A percentile compares a stretch with the other conserved stretches of the same genome.
Evolutionary conservation across 441 rosid species (phyloP).

Genomic region (Pelargonium cotyledonis): DNA sequence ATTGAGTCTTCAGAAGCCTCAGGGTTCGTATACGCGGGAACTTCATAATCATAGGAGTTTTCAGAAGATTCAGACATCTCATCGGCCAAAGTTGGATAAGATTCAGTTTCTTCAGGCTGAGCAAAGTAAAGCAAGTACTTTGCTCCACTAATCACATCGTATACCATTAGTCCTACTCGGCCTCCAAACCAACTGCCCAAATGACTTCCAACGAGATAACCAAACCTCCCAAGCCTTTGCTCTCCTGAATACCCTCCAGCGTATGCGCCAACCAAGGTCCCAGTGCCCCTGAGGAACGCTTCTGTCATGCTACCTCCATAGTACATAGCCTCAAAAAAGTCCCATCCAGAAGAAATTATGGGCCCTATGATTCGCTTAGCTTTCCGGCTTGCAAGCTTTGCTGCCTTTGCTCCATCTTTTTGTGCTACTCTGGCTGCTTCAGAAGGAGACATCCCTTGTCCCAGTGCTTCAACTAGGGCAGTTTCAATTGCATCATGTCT

Average conservation of each 20-base stretch:
- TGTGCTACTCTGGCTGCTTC: conserved; percentile 70
- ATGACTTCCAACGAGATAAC: conserved; percentile 83
- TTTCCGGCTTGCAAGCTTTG: conserved; percentile 59
- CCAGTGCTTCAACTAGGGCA: conserved; percentile 52
- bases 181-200: conserved; percentile 96
- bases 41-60: background rate
- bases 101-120: background rate
- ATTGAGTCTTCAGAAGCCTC: background rate
- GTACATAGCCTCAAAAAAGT: conserved; percentile 85
- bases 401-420: conserved; percentile 75
- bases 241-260: conserved; percentile 68
- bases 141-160: conserved; percentile 41
- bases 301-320: conserved; percentile 80
- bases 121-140: background rate
- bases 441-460: conserved; percentile 44
- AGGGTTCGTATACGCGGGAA: background rate
- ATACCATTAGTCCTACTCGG: conserved; percentile 77
- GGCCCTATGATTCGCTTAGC: conserved; percentile 91
- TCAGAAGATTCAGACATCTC: background rate
- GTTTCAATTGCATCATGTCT: conserved; percentile 57
- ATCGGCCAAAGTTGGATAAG: background rate
- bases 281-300: conserved; percentile 75
- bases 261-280: conserved; percentile 75
- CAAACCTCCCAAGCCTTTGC: conserved; percentile 67
- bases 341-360: conserved; percentile 83